Percentiles rank a stretch among this genome's conserved stretches.
Evolutionary conservation across 768 basidiomycete species (phyloP).

Genomic region (Tricholoma bakamatsutake): DNA sequence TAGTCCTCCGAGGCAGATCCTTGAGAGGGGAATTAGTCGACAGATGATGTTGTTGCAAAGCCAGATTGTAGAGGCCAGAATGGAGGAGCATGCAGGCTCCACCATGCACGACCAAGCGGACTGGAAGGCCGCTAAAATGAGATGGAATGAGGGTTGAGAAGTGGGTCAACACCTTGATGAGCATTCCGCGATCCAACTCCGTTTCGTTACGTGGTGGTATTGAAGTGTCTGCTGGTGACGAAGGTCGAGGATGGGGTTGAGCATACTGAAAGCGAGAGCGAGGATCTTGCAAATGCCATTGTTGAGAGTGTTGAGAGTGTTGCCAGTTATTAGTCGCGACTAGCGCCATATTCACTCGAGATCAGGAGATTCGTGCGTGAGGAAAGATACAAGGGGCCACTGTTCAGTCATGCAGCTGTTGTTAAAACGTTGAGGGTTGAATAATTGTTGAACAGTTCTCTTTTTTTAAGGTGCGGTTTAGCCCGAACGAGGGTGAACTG

Average conservation of each 20-base stretch:
- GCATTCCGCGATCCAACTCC: slow-evolving; percentile 35
- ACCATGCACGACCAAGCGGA: slow-evolving; percentile 64
- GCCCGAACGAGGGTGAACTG: not conserved
- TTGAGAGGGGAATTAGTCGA: slow-evolving; percentile 17
- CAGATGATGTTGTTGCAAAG: slow-evolving; percentile 19
- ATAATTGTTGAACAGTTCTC: not conserved
- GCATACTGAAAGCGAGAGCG: slow-evolving; percentile 2
- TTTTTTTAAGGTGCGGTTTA: not conserved
- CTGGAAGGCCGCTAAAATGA: slow-evolving; percentile 39
- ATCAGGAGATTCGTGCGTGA: not conserved
- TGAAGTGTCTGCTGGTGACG: not conserved
- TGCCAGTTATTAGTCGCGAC: not conserved
- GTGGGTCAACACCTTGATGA: slow-evolving; percentile 39
- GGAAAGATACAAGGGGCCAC: not conserved
- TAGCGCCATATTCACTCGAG: not conserved
- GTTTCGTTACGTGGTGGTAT: slow-evolving; percentile 30
- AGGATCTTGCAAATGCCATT: not conserved
- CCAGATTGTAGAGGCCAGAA: slow-evolving; percentile 29
- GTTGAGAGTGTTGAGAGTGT: not conserved
- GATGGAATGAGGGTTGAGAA: slow-evolving; percentile 44
- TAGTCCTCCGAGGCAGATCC: slow-evolving; percentile 35
- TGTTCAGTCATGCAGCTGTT: not conserved
- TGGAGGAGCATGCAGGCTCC: slow-evolving; percentile 74
- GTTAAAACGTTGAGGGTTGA: not conserved
- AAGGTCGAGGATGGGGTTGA: slow-evolving; percentile 1